Evolutionary conservation across 2,329 filamentous ascomycete species (phyloP), one percentile per base, ranked within the genome.

Genomic region (Dryadomyces sulphureus): DNA sequence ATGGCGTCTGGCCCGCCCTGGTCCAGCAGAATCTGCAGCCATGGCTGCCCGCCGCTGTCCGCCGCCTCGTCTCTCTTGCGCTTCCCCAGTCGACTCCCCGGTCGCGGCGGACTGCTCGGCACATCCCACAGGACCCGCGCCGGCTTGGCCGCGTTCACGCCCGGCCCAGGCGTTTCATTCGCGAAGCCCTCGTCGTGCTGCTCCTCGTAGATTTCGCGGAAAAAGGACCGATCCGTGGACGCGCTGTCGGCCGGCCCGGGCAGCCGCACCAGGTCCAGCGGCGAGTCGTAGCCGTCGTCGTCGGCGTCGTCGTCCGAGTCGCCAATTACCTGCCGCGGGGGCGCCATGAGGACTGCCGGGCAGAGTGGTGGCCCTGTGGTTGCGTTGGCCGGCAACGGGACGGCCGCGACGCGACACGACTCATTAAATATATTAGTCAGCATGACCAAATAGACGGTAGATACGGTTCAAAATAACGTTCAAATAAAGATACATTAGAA

Each of bases 211-310:
- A 73, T 54, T 43, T 58, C 61, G 41, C 64, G 63, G 50, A 73
- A 73, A 51, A 71, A 67, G 0, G 60, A 62, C 1, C 64, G 61
- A 48, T 73, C 67, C 1, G 70, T 73, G 16, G 69, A 73, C 20
- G 55, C 59, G 45, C 55, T 54, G 46, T 52, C 50, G 11, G 14
- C 16, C 14, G n/a, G 7, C 22, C 16, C 2, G 6, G 19, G 41
- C 5, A n/a, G 19, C 25, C 16, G 39, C 9, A 25, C 19, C 4
- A 19, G 4, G 12, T 30, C 24, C 16, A 41, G 14, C 7, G 22
- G 8, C 1, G 8, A 16, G 11, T 41, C 39, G 9, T 24, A 21
- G 21, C 17, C 14, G 4, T 24, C 27, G 41, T 16, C 38, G 35
- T 20, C 35, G n/a, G n/a, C 6, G 17, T 38, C 35, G 21, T 41